Conservation (phyloP, 306 rosid species). For the Biancaea sappan region DNA sequence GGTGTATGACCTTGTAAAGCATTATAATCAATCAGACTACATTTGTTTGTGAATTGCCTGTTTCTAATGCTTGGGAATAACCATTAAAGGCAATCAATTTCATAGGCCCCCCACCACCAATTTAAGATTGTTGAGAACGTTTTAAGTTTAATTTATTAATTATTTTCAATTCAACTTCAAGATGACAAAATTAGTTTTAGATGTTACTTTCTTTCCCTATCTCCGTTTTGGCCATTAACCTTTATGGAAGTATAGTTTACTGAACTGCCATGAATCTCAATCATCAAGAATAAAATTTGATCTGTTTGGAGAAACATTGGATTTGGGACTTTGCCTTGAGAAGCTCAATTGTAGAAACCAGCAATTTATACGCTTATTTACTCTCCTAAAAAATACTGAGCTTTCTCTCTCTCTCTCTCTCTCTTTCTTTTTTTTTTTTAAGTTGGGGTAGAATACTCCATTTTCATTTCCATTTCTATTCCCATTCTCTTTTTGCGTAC, state of each 20-base stretch:
- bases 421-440: too few species aligned
- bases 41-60: neutral
- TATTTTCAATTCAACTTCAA: neutral
- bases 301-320: neutral
- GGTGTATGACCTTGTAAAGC: conserved; percentile 10
- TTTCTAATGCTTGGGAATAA: conserved; percentile 2
- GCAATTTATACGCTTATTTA: too few species aligned
- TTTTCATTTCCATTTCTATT: too few species aligned
- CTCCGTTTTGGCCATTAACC: neutral
- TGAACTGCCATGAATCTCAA: neutral
- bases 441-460: too few species aligned
- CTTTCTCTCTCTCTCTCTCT: too few species aligned
- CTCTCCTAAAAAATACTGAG: too few species aligned
- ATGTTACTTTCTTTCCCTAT: neutral
- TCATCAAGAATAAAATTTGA: neutral
- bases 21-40: conserved; percentile 11
- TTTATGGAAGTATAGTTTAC: neutral
- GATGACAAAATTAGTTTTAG: neutral
- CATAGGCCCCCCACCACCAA: neutral
- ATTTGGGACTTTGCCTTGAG: neutral
- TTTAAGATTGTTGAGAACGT: neutral
- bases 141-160: neutral
- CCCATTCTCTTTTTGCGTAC: too few species aligned
- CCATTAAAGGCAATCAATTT: conserved; percentile 1
- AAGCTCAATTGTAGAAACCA: neutral